Base-by-base conservation (phyloP, 2,329 filamentous ascomycete genomes). In the Ophiosphaerella korrae region DNA sequence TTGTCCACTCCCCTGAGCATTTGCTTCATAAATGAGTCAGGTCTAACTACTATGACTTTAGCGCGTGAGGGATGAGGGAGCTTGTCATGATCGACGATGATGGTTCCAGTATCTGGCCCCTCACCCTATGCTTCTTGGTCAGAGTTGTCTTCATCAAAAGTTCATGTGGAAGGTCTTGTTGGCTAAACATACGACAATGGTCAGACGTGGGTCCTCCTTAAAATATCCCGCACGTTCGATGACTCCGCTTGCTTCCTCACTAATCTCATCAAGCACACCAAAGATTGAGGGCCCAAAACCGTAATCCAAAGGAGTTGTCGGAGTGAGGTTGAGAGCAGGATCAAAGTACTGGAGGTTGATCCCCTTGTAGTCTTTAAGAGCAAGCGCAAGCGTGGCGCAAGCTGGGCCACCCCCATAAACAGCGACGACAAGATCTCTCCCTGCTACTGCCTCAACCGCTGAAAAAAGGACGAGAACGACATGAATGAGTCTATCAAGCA, bases 141-240 rank as follows among this genome's bases (percentile, higher is more conserved):
- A 29, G 26, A 7, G 26, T 11, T 11, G 7, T 29, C 3, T 29
- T 7, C 3, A 11, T 11, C 7, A 29, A 29, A 8, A 6, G 26
- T 11, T 29, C 26, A 29, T 9, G 11, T 42, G 12, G 9, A 12
- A 24, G 16, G 26, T 26, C 12, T 14, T 42, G 23, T 23, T 24
- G 39, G 9, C 14, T n/a, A 9, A 13, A 34, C 41, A 5, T 35
- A 43, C 41, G 16, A 43, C 7, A 33, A 43, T 24, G n/a, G 34
- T 29, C 7, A 16, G n/a, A 16, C 41, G 32, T 21, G 41, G 41
- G 9, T 43, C 41, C 14, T 43, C 41, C 6, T 26, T 7, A 34
- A 33, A 43, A 26, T 14, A 43, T n/a, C 41, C 41, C 14, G 41
- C 26, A 18, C 41, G 41, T 9, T 43, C 26, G 26, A 43, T 43